Evolutionary conservation across 2,329 filamentous ascomycete genomes (phyloP).

Genomic region (Fusarium falciforme): DNA sequence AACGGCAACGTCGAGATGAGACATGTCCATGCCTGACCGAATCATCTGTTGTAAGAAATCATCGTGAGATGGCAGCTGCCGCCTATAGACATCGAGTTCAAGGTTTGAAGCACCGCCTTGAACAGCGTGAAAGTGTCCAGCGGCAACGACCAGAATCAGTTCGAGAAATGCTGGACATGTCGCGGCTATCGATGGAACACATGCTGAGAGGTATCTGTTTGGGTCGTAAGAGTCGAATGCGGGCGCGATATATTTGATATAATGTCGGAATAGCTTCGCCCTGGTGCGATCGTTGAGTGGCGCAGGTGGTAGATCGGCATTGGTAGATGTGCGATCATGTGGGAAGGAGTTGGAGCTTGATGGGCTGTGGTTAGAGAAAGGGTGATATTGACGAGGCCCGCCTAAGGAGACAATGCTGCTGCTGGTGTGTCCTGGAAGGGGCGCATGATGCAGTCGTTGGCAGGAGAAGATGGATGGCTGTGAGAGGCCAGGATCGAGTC

Average conservation of each 20-base stretch:
- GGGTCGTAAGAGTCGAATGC: slow-evolving; percentile 32
- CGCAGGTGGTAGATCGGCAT: neutral
- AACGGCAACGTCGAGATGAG: slow-evolving; percentile 1
- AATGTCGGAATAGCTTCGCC: slow-evolving; percentile 27
- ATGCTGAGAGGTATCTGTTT: slow-evolving; percentile 18
- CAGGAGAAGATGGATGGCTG: neutral
- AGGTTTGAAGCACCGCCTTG: neutral
- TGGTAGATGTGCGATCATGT: neutral
- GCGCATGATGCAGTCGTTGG: neutral
- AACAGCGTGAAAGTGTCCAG: neutral
- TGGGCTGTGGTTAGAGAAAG: slow-evolving; percentile 7
- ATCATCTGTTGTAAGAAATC: neutral
- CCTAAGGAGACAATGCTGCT: neutral
- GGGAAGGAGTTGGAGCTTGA: slow-evolving; percentile 5
- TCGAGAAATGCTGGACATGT: slow-evolving; percentile 20
- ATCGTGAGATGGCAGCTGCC: neutral
- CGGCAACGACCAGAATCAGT: slow-evolving; percentile 17
- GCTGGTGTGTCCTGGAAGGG: neutral
- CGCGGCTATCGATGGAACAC: slow-evolving; percentile 17
- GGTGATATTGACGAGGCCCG: neutral
- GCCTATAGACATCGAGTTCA: neutral
- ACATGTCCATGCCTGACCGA: neutral
- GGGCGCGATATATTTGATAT: slow-evolving; percentile 26
- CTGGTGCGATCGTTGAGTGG: slow-evolving; percentile 16
- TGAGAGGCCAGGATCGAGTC: neutral